Base-by-base conservation (phyloP, 2,329 filamentous ascomycete species). In the Xylariaceae sp. region DNA sequence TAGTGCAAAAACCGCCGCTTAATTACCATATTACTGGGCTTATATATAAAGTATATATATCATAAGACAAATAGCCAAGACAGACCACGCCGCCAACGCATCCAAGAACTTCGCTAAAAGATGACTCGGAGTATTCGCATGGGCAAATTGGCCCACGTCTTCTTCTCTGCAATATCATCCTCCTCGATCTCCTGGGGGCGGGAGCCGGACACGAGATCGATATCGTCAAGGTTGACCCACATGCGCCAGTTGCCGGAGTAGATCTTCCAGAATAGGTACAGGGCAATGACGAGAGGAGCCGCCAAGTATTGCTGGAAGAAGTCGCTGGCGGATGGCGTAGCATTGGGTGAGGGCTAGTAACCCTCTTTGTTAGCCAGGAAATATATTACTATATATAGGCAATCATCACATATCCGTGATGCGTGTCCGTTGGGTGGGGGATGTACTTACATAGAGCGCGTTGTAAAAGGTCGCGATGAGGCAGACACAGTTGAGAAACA, bases 381-480 rank as follows among this genome's bases (percentile, higher is more conserved):
- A 45, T 10, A 10, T 29, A 19, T 2, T 45, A 14, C 19, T 7
- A 7, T 1, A 7, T 1, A 9, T 26, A 26, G 23, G 23, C 23
- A 26, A 26, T 26, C 23, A 26, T 26, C 23, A 26, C 23, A 26
- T 26, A 26, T 26, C 23, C 9, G 23, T 26, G 23, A 9, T 26
- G 9, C 9, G 23, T 26, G 23, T 26, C 4, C 9, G 9, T 26
- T 26, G 23, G 23, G 9, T 26, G 23, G 16, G 16, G 1, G 10
- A 12, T 12, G 32, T 21, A 68, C 75, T 72, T 67, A 77, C 74
- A 56, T 77, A 86, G 46, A 90, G 81, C 7, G 85, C 84, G 52
- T 82, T 84, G 81, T 88, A 91, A 70, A 90, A 89, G 50, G 89
- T 87, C 6, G 88, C 89, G 40, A 90, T 76, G 42, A 93, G 77